Percentiles rank a stretch among this genome's conserved stretches.
phyloP scores from a whole-genome alignment of 139 green algal species.

The Desmodesmus armatus region DNA sequence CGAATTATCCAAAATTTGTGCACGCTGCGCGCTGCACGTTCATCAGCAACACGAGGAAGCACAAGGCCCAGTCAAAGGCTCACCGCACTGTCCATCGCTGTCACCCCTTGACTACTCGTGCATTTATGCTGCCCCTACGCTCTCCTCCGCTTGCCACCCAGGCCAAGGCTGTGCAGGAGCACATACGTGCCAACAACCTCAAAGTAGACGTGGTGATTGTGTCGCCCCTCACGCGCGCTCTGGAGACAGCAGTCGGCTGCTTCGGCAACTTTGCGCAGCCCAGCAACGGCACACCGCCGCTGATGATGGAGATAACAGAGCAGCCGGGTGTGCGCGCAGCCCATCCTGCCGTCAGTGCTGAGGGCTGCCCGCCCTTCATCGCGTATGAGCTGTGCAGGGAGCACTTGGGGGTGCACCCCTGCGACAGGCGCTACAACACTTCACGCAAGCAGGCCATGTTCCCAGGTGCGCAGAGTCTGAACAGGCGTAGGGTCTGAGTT shows the following conservation, averaged over 20 bases:
- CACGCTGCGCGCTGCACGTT: no score
- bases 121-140: no score
- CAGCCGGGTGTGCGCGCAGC: slow-evolving; percentile 35
- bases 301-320: slow-evolving; percentile 58
- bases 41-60: no score
- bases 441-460: slow-evolving; percentile 42
- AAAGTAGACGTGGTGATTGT: slow-evolving; percentile 61
- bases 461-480: slow-evolving; percentile 28
- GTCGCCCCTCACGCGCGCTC: slow-evolving; percentile 60
- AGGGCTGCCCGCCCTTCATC: slow-evolving; percentile 63
- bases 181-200: slow-evolving; percentile 43
- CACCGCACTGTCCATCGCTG: no score
- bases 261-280: slow-evolving; percentile 30
- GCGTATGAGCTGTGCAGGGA: slow-evolving; percentile 62
- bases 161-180: slow-evolving; percentile 38
- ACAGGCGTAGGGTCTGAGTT: no score
- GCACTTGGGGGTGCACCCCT: slow-evolving; percentile 66
- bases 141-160: slow-evolving; percentile 2
- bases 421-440: slow-evolving; percentile 53
- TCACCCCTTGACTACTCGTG: no score
- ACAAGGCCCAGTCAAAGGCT: no score
- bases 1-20: no score
- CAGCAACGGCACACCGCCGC: slow-evolving; percentile 19
- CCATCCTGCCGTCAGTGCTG: slow-evolving; percentile 48
- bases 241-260: slow-evolving; percentile 63